Evolutionary conservation across 495 filamentous ascomycete genomes (phyloP), one percentile per base, ranked within the genome.

Genomic region (Penicillium daleae): DNA sequence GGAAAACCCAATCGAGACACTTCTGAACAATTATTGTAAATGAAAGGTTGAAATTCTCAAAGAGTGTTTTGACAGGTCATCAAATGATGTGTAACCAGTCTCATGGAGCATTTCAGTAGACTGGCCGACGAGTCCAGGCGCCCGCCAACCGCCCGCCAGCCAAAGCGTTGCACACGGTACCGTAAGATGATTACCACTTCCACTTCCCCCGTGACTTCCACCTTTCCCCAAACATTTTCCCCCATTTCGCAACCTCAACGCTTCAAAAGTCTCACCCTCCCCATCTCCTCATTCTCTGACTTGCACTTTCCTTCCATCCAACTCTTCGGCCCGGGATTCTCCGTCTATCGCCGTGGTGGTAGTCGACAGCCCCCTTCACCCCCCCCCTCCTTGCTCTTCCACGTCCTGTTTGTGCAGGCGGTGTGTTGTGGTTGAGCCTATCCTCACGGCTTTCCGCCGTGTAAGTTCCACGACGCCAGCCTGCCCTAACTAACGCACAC

Each of bases 391-490:
- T 53, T 57, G 21, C 50, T 50, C 40, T 39, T 56, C 62, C 31
- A 32, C 40, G 59, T 67, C 70, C 65, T 68, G 58, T 69, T 66
- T 72, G 72, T 73, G 72, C 74, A 78, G 76, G 75, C 75, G 77
- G 77, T 80, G 74, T 78, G 71, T 65, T 71, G 69, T 72, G 71
- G 71, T 67, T 68, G 67, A 70, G 67, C 74, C 70, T 63, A 66
- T 56, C 63, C 60, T 70, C 61, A 64, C 66, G 68, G 74, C 74
- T 74, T 72, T 71, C 69, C 72, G 75, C 76, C 74, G 73, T 76
- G 71, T 62, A 73, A 75, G 73, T 77, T 70, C 71, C 68, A 77
- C 78, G 72, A 76, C 74, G 66, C 69, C 72, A 78, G 74, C 68
- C 69, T 65, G 61, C 66, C 68, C 64, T 68, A 62, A 68, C 67